Evolutionary conservation across 352 stramenopile genomes (phyloP).

Genomic region (Phytophthora macrochlamydospora): DNA sequence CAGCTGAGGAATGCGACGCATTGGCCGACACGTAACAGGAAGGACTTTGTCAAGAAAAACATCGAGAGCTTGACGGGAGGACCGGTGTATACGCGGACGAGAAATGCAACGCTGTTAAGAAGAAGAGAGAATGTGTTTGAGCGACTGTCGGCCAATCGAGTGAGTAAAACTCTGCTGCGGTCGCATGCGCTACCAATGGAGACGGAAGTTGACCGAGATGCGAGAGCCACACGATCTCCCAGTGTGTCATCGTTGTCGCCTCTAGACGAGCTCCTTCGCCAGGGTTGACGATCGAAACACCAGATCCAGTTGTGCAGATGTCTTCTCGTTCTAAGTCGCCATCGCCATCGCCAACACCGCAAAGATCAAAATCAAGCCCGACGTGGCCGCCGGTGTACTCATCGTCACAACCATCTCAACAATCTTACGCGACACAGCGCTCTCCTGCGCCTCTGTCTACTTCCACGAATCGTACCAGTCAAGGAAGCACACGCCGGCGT

Average conservation of each 20-base stretch:
- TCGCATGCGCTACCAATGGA: conserved; percentile 3
- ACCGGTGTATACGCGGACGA: conserved; percentile 1
- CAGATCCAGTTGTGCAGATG: conserved; percentile 16
- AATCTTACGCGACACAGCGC: conserved; percentile 15
- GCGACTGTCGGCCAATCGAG: conserved; percentile 33
- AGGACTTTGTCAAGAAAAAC: conserved; percentile 67
- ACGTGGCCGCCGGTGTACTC: conserved; percentile 18
- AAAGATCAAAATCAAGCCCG: conserved; percentile 3
- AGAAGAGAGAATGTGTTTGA: conserved; percentile 49
- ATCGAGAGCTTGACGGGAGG: conserved; percentile 54
- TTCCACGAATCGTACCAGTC: conserved; percentile 18
- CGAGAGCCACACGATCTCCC: background rate
- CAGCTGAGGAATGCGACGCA: conserved; percentile 24
- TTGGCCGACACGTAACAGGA: conserved; percentile 30
- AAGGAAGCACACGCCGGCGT: background rate
- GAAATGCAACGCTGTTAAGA: background rate
- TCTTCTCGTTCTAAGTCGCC: conserved; percentile 10
- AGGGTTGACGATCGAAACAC: conserved; percentile 21
- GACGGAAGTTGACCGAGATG: background rate
- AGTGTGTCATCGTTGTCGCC: conserved; percentile 14
- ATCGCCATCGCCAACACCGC: conserved; percentile 12
- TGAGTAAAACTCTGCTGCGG: conserved; percentile 24
- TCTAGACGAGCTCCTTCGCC: conserved; percentile 9
- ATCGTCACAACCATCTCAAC: conserved; percentile 30
- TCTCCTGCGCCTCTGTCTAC: conserved; percentile 16